phyloP scores from a whole-genome alignment of 2,329 filamentous ascomycete species.

The Coniella lustricola region DNA sequence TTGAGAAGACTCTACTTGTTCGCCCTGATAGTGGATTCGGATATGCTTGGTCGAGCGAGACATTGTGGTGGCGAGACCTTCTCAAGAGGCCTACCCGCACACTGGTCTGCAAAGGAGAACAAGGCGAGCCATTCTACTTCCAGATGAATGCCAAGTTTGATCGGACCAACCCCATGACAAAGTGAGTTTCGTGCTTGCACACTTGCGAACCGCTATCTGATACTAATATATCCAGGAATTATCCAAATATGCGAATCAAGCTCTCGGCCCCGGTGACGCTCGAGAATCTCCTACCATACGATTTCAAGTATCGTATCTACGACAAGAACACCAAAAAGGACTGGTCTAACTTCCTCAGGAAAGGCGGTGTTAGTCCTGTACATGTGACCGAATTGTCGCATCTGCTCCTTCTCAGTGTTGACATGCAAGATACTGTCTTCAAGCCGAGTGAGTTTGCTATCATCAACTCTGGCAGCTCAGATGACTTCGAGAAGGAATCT shows the following conservation, averaged over 20 bases:
- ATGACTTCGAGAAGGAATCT: constrained; percentile 82
- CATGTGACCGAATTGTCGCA: constrained; percentile 96
- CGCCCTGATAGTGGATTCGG: constrained; percentile 94
- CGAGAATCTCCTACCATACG: constrained; percentile 90
- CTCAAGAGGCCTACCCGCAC: constrained; percentile 78
- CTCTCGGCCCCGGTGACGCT: constrained; percentile 88
- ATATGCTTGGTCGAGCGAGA: constrained; percentile 88
- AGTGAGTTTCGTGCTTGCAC: constrained; percentile 35
- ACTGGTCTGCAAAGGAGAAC: constrained; percentile 81
- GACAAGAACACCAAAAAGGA: constrained; percentile 98
- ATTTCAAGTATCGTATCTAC: constrained; percentile 99
- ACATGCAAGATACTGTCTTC: constrained; percentile 94
- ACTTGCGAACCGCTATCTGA: background rate
- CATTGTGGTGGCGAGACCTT: constrained; percentile 87
- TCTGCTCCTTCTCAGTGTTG: constrained; percentile 82
- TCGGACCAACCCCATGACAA: constrained; percentile 72
- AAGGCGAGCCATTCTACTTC: constrained; percentile 90
- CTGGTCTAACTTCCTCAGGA: constrained; percentile 96
- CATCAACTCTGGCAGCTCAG: constrained; percentile 81
- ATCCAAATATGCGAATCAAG: constrained; percentile 91
- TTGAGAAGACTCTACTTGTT: constrained; percentile 78
- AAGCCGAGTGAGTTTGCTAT: constrained; percentile 95
- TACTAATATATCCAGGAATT: constrained; percentile 50
- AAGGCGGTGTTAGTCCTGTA: constrained; percentile 93
- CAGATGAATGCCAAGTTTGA: constrained; percentile 86